These are phyloP conservation scores for Brassica cretica DNA, from an alignment of 345 rosid genomes.

Conservation along the genomic window DNA sequence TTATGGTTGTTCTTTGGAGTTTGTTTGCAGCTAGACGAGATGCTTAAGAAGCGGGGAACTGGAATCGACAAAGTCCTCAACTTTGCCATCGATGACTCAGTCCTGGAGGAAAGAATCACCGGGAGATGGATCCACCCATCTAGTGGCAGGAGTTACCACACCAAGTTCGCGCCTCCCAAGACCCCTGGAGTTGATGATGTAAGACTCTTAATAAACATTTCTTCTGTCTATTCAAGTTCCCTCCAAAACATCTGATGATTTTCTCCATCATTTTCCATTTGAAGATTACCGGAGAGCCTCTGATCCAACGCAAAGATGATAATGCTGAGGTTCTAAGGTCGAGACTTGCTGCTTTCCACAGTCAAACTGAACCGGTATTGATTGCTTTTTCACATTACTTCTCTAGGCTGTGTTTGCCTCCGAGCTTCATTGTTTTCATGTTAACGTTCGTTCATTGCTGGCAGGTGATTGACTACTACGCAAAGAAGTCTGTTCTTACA, in stretches of 20 bases:
- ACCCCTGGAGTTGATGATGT: slow-evolving; percentile 76
- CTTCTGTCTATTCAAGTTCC: neutral
- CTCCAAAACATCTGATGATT: neutral
- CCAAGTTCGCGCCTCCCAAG: slow-evolving; percentile 78
- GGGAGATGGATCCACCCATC: slow-evolving; percentile 95
- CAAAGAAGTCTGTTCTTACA: slow-evolving; percentile 59
- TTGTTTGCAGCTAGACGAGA: slow-evolving; percentile 74
- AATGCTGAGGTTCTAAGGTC: slow-evolving; percentile 77
- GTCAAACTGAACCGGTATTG: slow-evolving; percentile 74
- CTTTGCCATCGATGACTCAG: slow-evolving; percentile 80
- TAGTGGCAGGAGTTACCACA: slow-evolving; percentile 88
- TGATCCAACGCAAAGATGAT: slow-evolving; percentile 90
- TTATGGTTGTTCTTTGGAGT: neutral
- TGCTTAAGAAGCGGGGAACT: slow-evolving; percentile 74
- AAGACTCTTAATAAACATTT: slow-evolving; percentile 32
- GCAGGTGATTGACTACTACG: slow-evolving; percentile 81
- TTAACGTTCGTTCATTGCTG: slow-evolving; percentile 8
- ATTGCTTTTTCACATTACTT: neutral
- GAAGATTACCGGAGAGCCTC: slow-evolving; percentile 79
- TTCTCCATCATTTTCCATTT: slow-evolving; percentile 12
- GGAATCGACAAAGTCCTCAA: slow-evolving; percentile 76
- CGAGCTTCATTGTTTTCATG: neutral
- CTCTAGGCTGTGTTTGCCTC: neutral
- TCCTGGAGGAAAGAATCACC: slow-evolving; percentile 92
- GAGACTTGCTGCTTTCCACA: slow-evolving; percentile 79